Conservation (phyloP, 371 early-diverging fungal species). For the Funneliformis caledonium region DNA sequence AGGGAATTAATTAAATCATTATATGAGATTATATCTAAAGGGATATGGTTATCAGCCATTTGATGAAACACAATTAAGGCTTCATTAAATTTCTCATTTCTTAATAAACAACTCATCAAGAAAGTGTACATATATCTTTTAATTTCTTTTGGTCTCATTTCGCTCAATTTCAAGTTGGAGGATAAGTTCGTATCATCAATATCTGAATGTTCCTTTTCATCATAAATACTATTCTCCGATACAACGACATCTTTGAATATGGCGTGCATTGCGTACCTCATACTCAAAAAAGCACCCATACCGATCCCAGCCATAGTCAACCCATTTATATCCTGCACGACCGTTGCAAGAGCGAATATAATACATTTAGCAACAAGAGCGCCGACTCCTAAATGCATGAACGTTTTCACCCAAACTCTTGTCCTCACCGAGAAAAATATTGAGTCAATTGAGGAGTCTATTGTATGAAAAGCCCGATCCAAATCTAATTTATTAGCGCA, state of each 20-base stretch:
- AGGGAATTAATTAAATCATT: neutral
- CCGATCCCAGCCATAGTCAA: neutral
- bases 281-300: neutral
- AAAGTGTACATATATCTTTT: constrained; percentile 8
- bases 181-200: neutral
- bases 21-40: constrained; percentile 2
- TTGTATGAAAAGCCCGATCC: constrained; percentile 1
- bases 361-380: constrained; percentile 4
- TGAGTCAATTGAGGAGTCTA: neutral
- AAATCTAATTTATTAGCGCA: constrained; percentile 19
- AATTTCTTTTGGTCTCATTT: constrained; percentile 21
- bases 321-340: neutral
- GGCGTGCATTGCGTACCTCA: neutral
- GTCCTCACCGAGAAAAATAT: neutral
- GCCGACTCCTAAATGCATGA: neutral
- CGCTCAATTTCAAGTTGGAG: neutral
- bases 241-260: neutral
- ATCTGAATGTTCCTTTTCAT: neutral
- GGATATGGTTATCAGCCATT: constrained; percentile 5
- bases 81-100: constrained; percentile 1
- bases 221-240: neutral
- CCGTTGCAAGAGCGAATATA: neutral
- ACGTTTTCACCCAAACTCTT: neutral
- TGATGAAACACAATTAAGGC: constrained; percentile 26
- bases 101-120: neutral